Conservation (phyloP, 345 rosid genomes). For the Noccaea caerulescens region DNA sequence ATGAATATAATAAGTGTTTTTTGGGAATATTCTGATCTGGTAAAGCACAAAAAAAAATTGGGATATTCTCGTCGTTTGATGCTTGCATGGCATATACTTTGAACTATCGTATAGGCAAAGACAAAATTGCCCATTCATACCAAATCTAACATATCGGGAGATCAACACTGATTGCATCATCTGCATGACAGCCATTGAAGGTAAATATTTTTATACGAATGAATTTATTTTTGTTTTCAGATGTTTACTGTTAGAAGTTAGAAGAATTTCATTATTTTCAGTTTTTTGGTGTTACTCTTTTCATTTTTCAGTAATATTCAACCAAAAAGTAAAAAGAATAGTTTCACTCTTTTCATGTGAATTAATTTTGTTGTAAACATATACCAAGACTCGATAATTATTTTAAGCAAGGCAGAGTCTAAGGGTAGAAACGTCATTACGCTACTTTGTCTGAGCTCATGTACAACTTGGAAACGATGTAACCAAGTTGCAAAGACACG, state of each 20-base stretch:
- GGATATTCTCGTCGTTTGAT: constrained; percentile 46
- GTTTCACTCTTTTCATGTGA: background rate
- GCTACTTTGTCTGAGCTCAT: background rate
- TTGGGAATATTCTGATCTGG: constrained; percentile 41
- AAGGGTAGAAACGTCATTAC: constrained; percentile 26
- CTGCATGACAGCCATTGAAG: too few relatives aligned
- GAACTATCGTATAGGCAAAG: background rate
- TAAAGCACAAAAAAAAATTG: constrained; percentile 18
- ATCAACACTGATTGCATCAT: too few relatives aligned
- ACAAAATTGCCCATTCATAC: constrained; percentile 30
- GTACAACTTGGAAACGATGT: constrained; percentile 30
- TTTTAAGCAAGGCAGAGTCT: background rate
- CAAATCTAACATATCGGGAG: background rate
- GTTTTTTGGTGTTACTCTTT: too few relatives aligned
- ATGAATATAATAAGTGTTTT: constrained; percentile 1
- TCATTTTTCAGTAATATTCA: too few relatives aligned
- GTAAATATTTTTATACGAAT: too few relatives aligned
- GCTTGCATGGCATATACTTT: constrained; percentile 45
- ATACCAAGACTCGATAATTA: background rate
- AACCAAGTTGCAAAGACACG: constrained; percentile 38
- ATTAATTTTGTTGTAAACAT: background rate
- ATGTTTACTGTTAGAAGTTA: too few relatives aligned
- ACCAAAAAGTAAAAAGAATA: too few relatives aligned
- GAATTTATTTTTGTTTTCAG: too few relatives aligned
- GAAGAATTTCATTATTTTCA: too few relatives aligned